phyloP scores from a whole-genome alignment of 1,139 yeast species.

The Saccharomyces pastorianus region DNA sequence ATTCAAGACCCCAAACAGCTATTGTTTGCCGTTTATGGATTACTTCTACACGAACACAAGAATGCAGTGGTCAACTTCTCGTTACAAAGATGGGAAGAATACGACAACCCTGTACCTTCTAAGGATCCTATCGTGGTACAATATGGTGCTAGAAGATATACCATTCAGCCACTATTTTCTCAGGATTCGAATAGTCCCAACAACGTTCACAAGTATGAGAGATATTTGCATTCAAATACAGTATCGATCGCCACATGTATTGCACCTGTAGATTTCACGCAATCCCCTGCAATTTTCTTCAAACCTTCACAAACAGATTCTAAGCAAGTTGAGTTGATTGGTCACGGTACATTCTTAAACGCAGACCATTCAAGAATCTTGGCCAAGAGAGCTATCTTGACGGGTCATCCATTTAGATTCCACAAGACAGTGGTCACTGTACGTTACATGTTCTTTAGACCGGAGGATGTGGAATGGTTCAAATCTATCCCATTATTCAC shows the following conservation, averaged over 20 bases:
- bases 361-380: conserved; percentile 77
- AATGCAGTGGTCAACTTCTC: conserved; percentile 75
- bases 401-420: conserved; percentile 93
- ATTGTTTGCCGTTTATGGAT: conserved; percentile 62
- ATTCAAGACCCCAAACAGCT: conserved; percentile 34
- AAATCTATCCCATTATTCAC: conserved; percentile 90
- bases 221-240: conserved; percentile 74
- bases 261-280: conserved; percentile 78
- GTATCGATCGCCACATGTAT: conserved; percentile 76
- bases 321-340: conserved; percentile 58
- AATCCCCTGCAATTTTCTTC: conserved; percentile 72
- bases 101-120: conserved; percentile 73
- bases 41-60: conserved; percentile 81
- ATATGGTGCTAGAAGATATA: conserved; percentile 86
- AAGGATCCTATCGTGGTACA: conserved; percentile 75
- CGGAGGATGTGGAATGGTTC: conserved; percentile 83
- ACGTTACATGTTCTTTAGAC: conserved; percentile 94
- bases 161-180: conserved; percentile 75
- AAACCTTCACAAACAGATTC: conserved; percentile 37
- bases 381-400: conserved; percentile 80
- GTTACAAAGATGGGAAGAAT: conserved; percentile 82
- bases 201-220: conserved; percentile 79
- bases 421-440: conserved; percentile 88
- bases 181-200: conserved; percentile 70
- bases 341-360: conserved; percentile 84